Base-by-base conservation (phyloP, 345 rosid genomes). In the Rhizophora apiculata region DNA sequence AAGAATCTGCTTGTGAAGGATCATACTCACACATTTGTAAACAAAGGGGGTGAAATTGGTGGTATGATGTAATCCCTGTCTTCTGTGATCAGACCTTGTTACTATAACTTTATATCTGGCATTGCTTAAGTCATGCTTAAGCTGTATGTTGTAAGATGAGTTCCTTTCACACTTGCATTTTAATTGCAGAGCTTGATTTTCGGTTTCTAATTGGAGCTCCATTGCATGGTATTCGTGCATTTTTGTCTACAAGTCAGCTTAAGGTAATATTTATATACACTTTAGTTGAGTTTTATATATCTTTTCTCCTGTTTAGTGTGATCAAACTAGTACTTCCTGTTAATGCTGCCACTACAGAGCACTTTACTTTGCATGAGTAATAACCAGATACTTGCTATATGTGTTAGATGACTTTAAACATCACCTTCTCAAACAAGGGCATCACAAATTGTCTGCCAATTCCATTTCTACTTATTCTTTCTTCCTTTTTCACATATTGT, bases 121-220 rank as follows among this genome's bases (percentile, higher is more conserved):
- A 62, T 59, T 64, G 64, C 22, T 10, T 8, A 27, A 26, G 2
- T 39, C n/a, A 19, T 1, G 2, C 37, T 1, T 34, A 30, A 52
- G 11, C n/a, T 22, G 20, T 67, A 48, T 58, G 53, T 52, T 26
- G 1, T 24, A 26, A 30, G 18, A 6, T 55, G 15, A 29, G 46
- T 52, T 53, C 26, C n/a, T 59, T 82, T 22, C 52, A 69, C 62
- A 69, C 57, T 65, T 69, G 61, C 22, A 39, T 74, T 72, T 62
- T 34, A 29, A 75, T 61, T 85, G 81, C 88, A 95, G 99, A 92
- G 83, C 99, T 95, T 69, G 99, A 95, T 80, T 95, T 95, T 67
- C 88, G 96, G 64, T 95, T 92, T 79, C 91, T 86, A 26, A 60
- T 88, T 64, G 99, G 99, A 63, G 99, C 99, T 85, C 99, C 99